Base-by-base conservation (phyloP, 805 yeast species). In the Saturnispora hagleri region DNA sequence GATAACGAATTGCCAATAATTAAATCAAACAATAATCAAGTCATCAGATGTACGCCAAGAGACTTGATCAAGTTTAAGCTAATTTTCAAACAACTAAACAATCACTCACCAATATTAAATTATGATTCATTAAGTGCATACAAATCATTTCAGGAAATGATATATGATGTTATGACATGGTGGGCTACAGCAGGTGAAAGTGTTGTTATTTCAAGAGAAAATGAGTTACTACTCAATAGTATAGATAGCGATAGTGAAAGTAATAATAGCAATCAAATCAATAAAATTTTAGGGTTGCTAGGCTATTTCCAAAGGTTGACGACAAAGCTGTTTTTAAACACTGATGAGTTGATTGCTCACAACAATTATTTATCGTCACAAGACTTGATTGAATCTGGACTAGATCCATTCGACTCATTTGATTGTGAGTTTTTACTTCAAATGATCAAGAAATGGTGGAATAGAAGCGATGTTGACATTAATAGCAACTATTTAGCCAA, bases 111-210 rank as follows among this genome's bases (percentile, higher is more conserved):
- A n/a, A 24, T 13, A 27, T 17, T 33, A 18, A 49, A 51, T n/a
- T 41, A 46, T 35, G 38, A 46, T 51, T 24, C 56, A 6, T 58
- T 62, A n/a, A 42, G 55, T 10, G 56, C 50, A 28, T 55, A 58
- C 18, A 50, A 53, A n/a, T 47, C 53, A 13, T 46, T 60, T 7
- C 22, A n/a, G 5, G 51, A 49, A 36, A 49, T 49, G 82, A 80
- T 57, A 69, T 76, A 41, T 69, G 82, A 1, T 82, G 86, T 86
- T 72, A 77, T 50, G 89, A 89, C 0, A 75, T 86, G 93, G 93
- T 86, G 91, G 89, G 95, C 95, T 3, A 76, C 86, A 31, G 91
- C 93, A 1, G 95, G 93, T 8, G 85, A 82, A 53, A 72, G 74
- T 41, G 69, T 74, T 45, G 70, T 71, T 15, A 65, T 54, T 69